These are phyloP conservation scores for Penicillium soppii DNA, from an alignment of 495 filamentous ascomycete species.

Conservation along the genomic window DNA sequence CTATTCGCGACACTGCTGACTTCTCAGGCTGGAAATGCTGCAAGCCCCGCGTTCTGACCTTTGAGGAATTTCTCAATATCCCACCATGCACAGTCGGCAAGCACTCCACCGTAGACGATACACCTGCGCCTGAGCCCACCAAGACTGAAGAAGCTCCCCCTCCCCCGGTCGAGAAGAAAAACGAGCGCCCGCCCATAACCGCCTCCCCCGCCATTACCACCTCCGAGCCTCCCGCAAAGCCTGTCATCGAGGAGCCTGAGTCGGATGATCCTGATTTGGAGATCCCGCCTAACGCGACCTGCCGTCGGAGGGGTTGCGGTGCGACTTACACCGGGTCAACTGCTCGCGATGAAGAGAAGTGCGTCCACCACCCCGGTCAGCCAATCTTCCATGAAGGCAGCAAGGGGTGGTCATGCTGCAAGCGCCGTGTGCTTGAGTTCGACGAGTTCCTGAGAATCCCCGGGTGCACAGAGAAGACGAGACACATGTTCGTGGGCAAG, in stretches of 20 bases:
- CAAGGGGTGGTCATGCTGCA: slow-evolving; percentile 97
- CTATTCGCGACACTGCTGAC: slow-evolving; percentile 6
- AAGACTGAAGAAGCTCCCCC: slow-evolving; percentile 37
- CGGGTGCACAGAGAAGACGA: slow-evolving; percentile 78
- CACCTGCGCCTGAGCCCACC: slow-evolving; percentile 54
- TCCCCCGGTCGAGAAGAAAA: slow-evolving; percentile 21
- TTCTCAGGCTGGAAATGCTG: slow-evolving; percentile 95
- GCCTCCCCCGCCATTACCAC: slow-evolving; percentile 47
- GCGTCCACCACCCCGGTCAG: slow-evolving; percentile 79
- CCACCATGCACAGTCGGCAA: slow-evolving; percentile 91
- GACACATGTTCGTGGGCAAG: slow-evolving; percentile 85
- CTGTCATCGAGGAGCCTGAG: slow-evolving; percentile 75
- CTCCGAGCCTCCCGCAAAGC: slow-evolving; percentile 56
- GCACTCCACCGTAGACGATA: slow-evolving; percentile 84
- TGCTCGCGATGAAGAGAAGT: slow-evolving; percentile 70
- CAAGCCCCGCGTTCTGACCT: slow-evolving; percentile 95
- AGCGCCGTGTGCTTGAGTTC: slow-evolving; percentile 91
- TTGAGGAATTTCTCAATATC: slow-evolving; percentile 96
- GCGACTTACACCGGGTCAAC: slow-evolving; percentile 57
- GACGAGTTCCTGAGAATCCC: slow-evolving; percentile 96
- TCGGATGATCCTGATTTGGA: slow-evolving; percentile 75
- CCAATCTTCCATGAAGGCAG: slow-evolving; percentile 96
- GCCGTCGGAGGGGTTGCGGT: slow-evolving; percentile 75
- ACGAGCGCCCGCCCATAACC: slow-evolving; percentile 40
- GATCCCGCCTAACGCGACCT: slow-evolving; percentile 70